phyloP scores from a whole-genome alignment of 164 flowering plant genomes.

The Cinnamomum micranthum region DNA sequence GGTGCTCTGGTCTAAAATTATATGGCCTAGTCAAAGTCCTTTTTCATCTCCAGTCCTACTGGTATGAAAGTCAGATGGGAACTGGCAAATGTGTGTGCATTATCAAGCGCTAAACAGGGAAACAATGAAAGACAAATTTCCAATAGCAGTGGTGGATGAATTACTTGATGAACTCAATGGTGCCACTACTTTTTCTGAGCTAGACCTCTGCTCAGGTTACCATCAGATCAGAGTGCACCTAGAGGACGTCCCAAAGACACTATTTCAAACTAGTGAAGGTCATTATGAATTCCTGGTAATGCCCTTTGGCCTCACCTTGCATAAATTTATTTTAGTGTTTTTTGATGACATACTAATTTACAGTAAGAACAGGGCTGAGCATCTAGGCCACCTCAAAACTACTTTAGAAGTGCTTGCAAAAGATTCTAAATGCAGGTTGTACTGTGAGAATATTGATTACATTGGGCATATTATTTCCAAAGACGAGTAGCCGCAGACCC shows the following conservation, averaged over 20 bases:
- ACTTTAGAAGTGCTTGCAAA: neutral
- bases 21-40: neutral
- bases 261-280: neutral
- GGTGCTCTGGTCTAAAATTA: too few species aligned
- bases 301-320: slow-evolving; percentile 2
- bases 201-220: neutral
- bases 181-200: slow-evolving; percentile 3
- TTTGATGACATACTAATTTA: slow-evolving; percentile 4
- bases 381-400: neutral
- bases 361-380: neutral
- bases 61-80: neutral
- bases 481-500: slow-evolving; percentile 4
- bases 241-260: neutral
- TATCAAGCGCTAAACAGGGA: neutral
- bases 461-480: neutral
- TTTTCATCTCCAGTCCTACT: slow-evolving; percentile 1
- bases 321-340: neutral
- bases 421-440: slow-evolving; percentile 4
- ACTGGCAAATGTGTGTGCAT: slow-evolving; percentile 1
- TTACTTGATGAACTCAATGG: neutral
- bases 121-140: neutral
- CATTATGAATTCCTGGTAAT: slow-evolving; percentile 5
- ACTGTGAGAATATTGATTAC: neutral
- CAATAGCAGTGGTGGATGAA: slow-evolving; percentile 3
- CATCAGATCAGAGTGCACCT: slow-evolving; percentile 1